Conservation (phyloP, 257 asterid species). For the Solanum bulbocastanum region DNA sequence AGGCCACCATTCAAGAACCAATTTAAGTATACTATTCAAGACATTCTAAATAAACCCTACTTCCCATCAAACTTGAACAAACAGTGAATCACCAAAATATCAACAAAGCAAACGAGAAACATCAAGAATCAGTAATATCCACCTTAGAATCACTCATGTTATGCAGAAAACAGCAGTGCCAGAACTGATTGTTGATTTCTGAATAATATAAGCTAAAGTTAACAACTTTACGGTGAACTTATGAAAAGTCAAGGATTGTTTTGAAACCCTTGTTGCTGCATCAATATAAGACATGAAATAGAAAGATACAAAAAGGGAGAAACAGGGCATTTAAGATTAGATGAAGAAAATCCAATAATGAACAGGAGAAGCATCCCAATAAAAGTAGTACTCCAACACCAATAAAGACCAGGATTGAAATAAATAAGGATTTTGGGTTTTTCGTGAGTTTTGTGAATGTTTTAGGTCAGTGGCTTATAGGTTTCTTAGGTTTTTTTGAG, state of each 20-base stretch:
- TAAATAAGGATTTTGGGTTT: background rate
- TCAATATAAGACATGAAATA: conserved; percentile 57
- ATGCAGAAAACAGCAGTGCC: conserved; percentile 13
- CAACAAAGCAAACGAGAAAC: background rate
- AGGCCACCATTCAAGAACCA: background rate
- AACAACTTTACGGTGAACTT: conserved; percentile 13
- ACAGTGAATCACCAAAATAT: background rate
- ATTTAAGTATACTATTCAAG: background rate
- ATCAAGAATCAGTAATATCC: background rate
- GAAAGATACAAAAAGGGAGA: conserved; percentile 6
- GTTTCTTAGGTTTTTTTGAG: background rate
- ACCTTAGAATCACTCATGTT: conserved; percentile 63
- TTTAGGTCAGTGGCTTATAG: background rate
- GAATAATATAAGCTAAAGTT: conserved; percentile 23
- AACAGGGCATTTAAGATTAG: conserved; percentile 22
- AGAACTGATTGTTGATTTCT: background rate
- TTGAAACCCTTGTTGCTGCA: conserved; percentile 14
- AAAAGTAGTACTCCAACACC: background rate
- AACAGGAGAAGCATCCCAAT: conserved; percentile 33
- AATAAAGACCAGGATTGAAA: background rate
- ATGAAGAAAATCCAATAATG: conserved; percentile 3
- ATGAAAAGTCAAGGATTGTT: conserved; percentile 20
- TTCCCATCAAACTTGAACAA: background rate
- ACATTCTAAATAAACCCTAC: background rate
- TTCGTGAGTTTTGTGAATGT: background rate